Percentiles rank a stretch among this genome's conserved stretches.
Evolutionary conservation across 345 rosid species (phyloP).

Genomic region (Euphorbia lathyris): DNA sequence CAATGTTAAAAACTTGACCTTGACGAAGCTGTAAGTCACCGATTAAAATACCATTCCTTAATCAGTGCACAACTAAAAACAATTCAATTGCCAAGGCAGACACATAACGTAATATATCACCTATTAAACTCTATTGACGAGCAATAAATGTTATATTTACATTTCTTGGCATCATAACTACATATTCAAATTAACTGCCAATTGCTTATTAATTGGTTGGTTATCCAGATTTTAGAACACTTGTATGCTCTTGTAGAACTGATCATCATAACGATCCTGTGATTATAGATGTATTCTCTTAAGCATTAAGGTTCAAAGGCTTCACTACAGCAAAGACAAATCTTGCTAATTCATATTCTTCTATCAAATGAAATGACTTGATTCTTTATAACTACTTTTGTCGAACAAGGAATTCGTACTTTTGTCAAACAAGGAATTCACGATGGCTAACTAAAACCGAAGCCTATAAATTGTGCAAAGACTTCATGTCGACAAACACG

Average conservation of each 20-base stretch:
- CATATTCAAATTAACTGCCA: neutral
- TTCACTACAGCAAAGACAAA: neutral
- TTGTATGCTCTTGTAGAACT: neutral
- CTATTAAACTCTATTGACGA: neutral
- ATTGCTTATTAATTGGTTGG: neutral
- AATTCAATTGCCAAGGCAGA: neutral
- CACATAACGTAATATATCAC: neutral
- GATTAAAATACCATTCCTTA: constrained; percentile 14
- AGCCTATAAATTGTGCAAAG: neutral
- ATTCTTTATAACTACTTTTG: neutral
- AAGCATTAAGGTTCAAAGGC: neutral
- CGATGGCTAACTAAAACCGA: neutral
- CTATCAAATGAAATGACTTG: neutral
- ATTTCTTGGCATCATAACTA: neutral
- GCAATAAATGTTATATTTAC: neutral
- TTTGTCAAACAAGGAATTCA: neutral
- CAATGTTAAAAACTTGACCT: constrained; percentile 88
- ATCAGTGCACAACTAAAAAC: constrained; percentile 9
- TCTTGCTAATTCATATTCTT: too few relatives aligned
- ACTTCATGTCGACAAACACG: neutral
- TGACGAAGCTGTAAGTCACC: constrained; percentile 59
- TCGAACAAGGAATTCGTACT: neutral
- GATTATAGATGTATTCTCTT: neutral
- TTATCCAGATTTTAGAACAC: neutral
- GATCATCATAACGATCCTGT: neutral